Conservation (phyloP, 2,329 filamentous ascomycete genomes). For the Arachnopeziza araneosa region DNA sequence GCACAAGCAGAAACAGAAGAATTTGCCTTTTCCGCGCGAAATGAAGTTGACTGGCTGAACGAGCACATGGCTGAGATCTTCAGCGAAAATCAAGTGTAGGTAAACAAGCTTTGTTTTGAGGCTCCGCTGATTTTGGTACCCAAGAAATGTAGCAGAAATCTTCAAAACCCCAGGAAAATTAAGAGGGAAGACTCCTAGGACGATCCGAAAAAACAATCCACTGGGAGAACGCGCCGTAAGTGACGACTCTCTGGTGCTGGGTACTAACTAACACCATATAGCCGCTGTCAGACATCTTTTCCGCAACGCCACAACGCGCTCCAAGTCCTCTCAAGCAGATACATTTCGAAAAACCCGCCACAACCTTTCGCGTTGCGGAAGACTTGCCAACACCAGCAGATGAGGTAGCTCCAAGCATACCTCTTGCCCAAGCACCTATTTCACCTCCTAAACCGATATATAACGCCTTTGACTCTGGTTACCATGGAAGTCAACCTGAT, state of each 20-base stretch:
- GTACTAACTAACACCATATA: constrained; percentile 30
- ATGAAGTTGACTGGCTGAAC: constrained; percentile 97
- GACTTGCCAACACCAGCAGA: constrained; percentile 34
- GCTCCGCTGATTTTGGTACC: constrained; percentile 10
- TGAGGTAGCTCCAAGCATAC: constrained; percentile 7
- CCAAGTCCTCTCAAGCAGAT: constrained; percentile 35
- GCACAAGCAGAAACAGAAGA: constrained; percentile 82
- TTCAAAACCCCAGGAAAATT: constrained; percentile 90
- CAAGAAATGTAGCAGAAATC: constrained; percentile 78
- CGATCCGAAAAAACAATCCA: constrained; percentile 54
- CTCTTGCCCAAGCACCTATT: constrained; percentile 7
- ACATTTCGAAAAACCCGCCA: constrained; percentile 28
- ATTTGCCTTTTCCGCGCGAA: constrained; percentile 83
- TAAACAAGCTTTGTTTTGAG: constrained; percentile 27
- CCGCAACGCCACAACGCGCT: constrained; percentile 48
- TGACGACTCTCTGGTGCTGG: constrained; percentile 12
- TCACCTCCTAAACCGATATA: constrained; percentile 29
- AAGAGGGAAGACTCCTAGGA: constrained; percentile 74
- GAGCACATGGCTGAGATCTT: constrained; percentile 98
- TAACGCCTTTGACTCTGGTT: constrained; percentile 56
- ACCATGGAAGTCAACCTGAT: constrained; percentile 57
- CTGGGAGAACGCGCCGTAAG: constrained; percentile 60
- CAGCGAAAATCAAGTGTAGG: constrained; percentile 78
- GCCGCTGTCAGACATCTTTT: constrained; percentile 57
- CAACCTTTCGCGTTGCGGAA: constrained; percentile 54